phyloP scores from a whole-genome alignment of 192 early-diverging fungal species.

The Coemansia sp. region DNA sequence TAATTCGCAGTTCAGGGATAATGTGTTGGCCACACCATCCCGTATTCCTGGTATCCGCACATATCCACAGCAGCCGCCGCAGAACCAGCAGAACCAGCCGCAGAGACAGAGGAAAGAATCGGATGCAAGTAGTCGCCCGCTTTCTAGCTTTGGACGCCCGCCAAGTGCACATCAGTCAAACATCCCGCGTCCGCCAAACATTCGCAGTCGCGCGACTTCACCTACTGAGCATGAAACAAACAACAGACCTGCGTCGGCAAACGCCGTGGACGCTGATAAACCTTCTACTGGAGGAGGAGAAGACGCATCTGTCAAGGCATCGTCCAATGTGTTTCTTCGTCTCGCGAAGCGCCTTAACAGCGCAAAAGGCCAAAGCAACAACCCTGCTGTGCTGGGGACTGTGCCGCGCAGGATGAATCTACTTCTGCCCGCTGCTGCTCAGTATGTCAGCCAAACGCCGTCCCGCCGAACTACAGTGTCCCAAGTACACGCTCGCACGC shows the following conservation, averaged over 20 bases:
- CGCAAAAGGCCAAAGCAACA: conserved; percentile 18
- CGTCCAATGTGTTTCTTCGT: conserved; percentile 45
- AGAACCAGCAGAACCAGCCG: neutral
- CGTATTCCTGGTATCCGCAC: conserved; percentile 46
- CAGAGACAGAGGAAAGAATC: conserved; percentile 1
- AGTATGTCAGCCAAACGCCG: conserved; percentile 51
- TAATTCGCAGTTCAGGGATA: conserved; percentile 5
- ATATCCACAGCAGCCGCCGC: conserved; percentile 1
- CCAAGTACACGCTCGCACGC: neutral
- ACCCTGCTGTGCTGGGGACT: conserved; percentile 28
- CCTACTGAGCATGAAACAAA: conserved; percentile 55
- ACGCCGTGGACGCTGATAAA: conserved; percentile 1
- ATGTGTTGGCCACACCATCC: conserved; percentile 18
- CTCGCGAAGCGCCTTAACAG: conserved; percentile 46
- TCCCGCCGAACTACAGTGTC: conserved; percentile 1
- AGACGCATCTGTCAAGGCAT: conserved; percentile 4
- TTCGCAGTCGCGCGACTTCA: conserved; percentile 23
- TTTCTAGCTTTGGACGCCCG: conserved; percentile 43
- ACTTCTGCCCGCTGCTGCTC: conserved; percentile 46
- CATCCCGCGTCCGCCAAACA: conserved; percentile 45
- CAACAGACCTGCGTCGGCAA: conserved; percentile 3
- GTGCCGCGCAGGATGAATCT: conserved; percentile 51
- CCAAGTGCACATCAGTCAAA: conserved; percentile 32
- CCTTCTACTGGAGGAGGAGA: conserved; percentile 5
- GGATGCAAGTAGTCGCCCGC: conserved; percentile 15